A percentile compares a stretch with the other conserved stretches of the same genome.
Conservation (phyloP, 768 basidiomycete species). For the Cystobasidium onofrii region DNA sequence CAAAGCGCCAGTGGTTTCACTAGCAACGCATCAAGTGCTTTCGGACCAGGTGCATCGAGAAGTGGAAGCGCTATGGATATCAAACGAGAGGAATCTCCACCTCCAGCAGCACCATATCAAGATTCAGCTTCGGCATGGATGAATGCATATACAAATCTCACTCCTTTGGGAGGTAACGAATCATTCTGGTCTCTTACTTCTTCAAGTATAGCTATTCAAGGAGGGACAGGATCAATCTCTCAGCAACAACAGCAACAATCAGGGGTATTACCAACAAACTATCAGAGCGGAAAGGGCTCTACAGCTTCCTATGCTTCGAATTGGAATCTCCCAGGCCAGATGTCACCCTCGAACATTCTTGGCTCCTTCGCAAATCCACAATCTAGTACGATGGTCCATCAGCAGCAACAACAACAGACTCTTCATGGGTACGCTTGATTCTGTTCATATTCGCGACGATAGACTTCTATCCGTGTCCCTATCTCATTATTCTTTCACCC, state of each 20-base stretch:
- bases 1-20: background rate
- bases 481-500: too few relatives aligned
- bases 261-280: background rate
- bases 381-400: background rate
- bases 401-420: background rate
- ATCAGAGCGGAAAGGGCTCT: background rate
- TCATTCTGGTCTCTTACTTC: background rate
- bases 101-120: background rate
- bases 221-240: too few relatives aligned
- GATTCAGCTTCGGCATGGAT: background rate
- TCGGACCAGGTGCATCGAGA: background rate
- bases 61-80: background rate
- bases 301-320: background rate
- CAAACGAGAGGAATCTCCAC: background rate
- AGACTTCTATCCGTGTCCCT: too few relatives aligned
- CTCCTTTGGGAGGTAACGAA: background rate
- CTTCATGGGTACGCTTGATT: background rate
- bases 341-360: background rate
- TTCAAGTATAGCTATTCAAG: background rate
- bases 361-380: background rate
- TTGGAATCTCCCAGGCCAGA: background rate
- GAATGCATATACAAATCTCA: slow-evolving; percentile 1
- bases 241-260: background rate
- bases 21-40: background rate
- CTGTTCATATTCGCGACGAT: background rate